Conservation (phyloP, 768 basidiomycete species). For the Agrocybe chaxingu region DNA sequence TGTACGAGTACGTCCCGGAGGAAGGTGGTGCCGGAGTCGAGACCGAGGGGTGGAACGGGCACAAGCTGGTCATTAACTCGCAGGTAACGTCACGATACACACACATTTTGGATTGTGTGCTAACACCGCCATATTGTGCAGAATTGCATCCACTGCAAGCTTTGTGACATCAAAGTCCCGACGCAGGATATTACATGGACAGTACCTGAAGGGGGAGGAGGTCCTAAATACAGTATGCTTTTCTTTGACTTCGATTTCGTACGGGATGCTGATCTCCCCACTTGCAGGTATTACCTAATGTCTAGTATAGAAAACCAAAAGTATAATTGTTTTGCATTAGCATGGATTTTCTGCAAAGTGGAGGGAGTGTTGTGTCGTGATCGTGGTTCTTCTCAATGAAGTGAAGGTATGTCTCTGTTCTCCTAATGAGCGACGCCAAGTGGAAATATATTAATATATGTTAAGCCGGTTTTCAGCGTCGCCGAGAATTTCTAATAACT, state of each 20-base stretch:
- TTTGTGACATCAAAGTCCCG: conserved; percentile 95
- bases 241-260: not conserved
- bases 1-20: conserved; percentile 91
- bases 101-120: not conserved
- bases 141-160: conserved; percentile 93
- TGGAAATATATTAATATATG: too few species aligned
- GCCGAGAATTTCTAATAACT: too few species aligned
- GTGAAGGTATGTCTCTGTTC: too few species aligned
- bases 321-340: too few species aligned
- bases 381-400: too few species aligned
- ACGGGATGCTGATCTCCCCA: too few species aligned
- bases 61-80: conserved; percentile 93
- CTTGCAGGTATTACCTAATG: too few species aligned
- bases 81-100: conserved; percentile 51
- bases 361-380: too few species aligned
- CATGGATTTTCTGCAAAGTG: too few species aligned
- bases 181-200: conserved; percentile 97
- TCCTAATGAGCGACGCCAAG: too few species aligned
- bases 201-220: conserved; percentile 94
- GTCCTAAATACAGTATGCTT: conserved; percentile 84
- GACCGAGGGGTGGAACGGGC: conserved; percentile 68
- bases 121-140: conserved; percentile 22
- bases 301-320: too few species aligned
- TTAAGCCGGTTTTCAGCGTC: too few species aligned
- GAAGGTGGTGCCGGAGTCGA: conserved; percentile 23